phyloP scores from a whole-genome alignment of 768 basidiomycete species.

The Agrocybe pediades region DNA sequence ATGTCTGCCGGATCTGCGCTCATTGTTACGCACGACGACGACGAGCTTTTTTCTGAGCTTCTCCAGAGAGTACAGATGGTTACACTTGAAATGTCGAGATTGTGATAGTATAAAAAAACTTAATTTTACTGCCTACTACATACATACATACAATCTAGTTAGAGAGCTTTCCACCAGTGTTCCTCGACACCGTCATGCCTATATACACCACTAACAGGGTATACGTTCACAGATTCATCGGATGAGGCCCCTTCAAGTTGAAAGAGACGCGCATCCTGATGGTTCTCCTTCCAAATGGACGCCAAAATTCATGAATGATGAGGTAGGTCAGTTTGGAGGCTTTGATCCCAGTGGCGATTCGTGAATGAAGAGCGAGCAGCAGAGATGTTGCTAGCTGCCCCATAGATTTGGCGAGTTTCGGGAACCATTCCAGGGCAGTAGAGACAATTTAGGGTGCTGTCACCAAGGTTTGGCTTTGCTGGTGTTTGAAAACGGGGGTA shows the following conservation, averaged over 20 bases:
- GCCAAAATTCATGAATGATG: constrained; percentile 96
- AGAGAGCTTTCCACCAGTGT: no score
- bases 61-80: no score
- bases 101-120: no score
- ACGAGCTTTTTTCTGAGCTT: no score
- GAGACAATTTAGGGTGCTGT: constrained; percentile 76
- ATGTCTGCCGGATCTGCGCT: no score
- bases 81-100: no score
- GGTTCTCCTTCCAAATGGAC: constrained; percentile 86
- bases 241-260: constrained; percentile 88
- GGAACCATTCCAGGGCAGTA: constrained; percentile 80
- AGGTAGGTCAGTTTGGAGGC: constrained; percentile 80
- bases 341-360: constrained; percentile 84
- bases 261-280: constrained; percentile 90
- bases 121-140: no score
- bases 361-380: constrained; percentile 80
- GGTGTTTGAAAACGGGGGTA: constrained; percentile 93
- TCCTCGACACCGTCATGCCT: constrained; percentile 92
- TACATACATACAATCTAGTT: no score
- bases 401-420: constrained; percentile 84
- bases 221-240: constrained; percentile 84
- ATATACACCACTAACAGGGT: constrained; percentile 90
- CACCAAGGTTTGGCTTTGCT: constrained; percentile 75
- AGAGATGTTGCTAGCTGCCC: constrained; percentile 56
- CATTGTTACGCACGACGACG: no score